Conservation (phyloP, 179 eudicot species). For the Dionaea muscipula region DNA sequence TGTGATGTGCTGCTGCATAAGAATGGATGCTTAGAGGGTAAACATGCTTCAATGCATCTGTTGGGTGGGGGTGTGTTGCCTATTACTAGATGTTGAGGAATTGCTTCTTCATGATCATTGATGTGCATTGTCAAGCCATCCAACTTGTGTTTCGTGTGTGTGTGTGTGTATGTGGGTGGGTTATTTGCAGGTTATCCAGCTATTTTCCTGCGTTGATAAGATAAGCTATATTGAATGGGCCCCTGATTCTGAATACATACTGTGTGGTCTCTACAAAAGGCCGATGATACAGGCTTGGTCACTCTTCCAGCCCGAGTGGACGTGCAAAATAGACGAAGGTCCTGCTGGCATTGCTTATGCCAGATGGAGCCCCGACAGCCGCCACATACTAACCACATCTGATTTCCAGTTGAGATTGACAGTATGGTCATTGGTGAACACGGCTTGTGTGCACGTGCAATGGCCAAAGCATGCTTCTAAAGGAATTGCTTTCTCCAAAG, state of each 20-base stretch:
- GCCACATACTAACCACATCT: conserved; percentile 97
- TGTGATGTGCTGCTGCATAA: too few species aligned
- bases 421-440: conserved; percentile 88
- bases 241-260: conserved; percentile 85
- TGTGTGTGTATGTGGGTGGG: not conserved
- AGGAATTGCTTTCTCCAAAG: conserved; percentile 81
- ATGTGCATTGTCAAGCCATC: not conserved
- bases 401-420: conserved; percentile 83
- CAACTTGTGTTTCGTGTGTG: not conserved
- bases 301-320: conserved; percentile 90
- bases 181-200: conserved; percentile 63
- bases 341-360: conserved; percentile 94
- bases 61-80: too few species aligned
- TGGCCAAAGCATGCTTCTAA: conserved; percentile 84
- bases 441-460: conserved; percentile 85
- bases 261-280: conserved; percentile 84
- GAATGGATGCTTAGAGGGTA: too few species aligned
- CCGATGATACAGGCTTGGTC: conserved; percentile 97
- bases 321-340: conserved; percentile 97
- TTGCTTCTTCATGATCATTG: too few species aligned
- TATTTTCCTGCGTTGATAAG: conserved; percentile 88
- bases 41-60: too few species aligned
- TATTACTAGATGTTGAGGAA: too few species aligned
- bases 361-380: conserved; percentile 99
- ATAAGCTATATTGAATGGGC: conserved; percentile 96